Evolutionary conservation across 1,139 yeast species (phyloP).

Genomic region (Suhomyces kunorum): DNA sequence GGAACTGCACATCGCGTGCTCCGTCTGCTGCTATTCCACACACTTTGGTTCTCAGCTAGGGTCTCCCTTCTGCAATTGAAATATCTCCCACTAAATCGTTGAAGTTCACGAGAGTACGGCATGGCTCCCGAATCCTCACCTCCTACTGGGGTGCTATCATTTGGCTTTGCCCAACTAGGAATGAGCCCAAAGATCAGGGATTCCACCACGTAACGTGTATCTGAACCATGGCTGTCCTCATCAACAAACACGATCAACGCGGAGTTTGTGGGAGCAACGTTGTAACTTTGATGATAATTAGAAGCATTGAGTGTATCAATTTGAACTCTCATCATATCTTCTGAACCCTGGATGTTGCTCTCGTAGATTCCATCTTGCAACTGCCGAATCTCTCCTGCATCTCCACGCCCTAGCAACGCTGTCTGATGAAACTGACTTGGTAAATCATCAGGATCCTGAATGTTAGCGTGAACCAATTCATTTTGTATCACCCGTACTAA

Average conservation of each 20-base stretch:
- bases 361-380: conserved; percentile 12
- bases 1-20: conserved; percentile 67
- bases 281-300: conserved; percentile 32
- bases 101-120: conserved; percentile 33
- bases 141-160: conserved; percentile 27
- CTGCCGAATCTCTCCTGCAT: conserved; percentile 7
- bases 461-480: conserved; percentile 14
- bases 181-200: conserved; percentile 46
- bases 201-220: conserved; percentile 31
- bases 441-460: conserved; percentile 31
- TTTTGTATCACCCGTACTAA: conserved; percentile 27
- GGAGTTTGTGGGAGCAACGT: conserved; percentile 44
- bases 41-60: conserved; percentile 39
- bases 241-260: conserved; percentile 36
- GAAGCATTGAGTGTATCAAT: conserved; percentile 13
- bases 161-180: conserved; percentile 46
- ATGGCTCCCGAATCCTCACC: conserved; percentile 10
- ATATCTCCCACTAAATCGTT: conserved; percentile 31
- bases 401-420: conserved; percentile 18
- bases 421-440: conserved; percentile 34
- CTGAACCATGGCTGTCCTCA: conserved; percentile 12
- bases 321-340: conserved; percentile 9
- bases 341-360: conserved; percentile 10
- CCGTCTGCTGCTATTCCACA: conserved; percentile 52
- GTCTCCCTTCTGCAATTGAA: conserved; percentile 71